phyloP scores from a whole-genome alignment of 1,284 basidiomycete species.

The Malassezia arunalokei region DNA sequence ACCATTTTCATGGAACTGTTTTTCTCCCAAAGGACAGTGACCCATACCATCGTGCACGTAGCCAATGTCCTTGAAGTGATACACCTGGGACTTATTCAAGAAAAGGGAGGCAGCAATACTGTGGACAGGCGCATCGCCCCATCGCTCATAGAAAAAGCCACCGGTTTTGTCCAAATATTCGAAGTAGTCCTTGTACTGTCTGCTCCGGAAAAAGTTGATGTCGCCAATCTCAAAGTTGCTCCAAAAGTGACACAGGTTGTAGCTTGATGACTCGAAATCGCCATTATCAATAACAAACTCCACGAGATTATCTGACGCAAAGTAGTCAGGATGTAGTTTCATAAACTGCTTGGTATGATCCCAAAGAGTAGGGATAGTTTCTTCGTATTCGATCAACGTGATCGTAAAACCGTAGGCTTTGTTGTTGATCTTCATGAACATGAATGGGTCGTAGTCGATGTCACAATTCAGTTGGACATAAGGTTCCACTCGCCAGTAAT shows the following conservation, averaged over 20 bases:
- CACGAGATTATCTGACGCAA: conserved; percentile 62
- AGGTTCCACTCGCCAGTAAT: conserved; percentile 83
- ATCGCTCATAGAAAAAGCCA: conserved; percentile 54
- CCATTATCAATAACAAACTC: conserved; percentile 64
- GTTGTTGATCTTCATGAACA: conserved; percentile 68
- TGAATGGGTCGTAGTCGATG: conserved; percentile 67
- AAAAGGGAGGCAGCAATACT: conserved; percentile 40
- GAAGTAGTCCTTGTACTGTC: conserved; percentile 67
- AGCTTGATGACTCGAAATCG: conserved; percentile 50
- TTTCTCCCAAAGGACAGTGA: conserved; percentile 29
- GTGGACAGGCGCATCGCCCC: conserved; percentile 64
- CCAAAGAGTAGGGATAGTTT: conserved; percentile 70
- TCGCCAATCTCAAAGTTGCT: conserved; percentile 57
- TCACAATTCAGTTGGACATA: conserved; percentile 66
- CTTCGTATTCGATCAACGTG: conserved; percentile 62
- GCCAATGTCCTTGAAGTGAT: conserved; percentile 38
- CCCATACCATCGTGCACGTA: conserved; percentile 32
- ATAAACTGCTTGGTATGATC: conserved; percentile 59
- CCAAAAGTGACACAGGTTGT: conserved; percentile 68
- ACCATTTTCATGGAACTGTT: conserved; percentile 35
- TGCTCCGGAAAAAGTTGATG: conserved; percentile 62
- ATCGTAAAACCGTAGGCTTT: conserved; percentile 65
- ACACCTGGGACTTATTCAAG: conserved; percentile 26
- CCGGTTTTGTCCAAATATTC: conserved; percentile 63
- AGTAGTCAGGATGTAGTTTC: conserved; percentile 55